These are phyloP conservation scores for Fusarium mexicanum DNA, from an alignment of 2,329 filamentous ascomycete genomes.

Conservation along the genomic window DNA sequence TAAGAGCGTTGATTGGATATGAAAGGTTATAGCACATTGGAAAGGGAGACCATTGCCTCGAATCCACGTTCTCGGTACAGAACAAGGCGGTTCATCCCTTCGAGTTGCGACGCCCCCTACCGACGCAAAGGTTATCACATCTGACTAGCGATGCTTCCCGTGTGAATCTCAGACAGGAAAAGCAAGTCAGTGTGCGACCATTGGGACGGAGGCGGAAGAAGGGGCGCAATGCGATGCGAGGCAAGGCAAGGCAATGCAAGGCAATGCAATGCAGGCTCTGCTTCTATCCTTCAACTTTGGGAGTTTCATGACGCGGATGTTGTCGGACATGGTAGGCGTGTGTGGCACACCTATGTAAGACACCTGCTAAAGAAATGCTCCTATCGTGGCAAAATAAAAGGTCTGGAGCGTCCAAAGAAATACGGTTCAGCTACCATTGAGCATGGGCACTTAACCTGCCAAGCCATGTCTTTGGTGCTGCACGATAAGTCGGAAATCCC, in stretches of 20 bases:
- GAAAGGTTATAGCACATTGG: background rate
- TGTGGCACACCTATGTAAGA: slow-evolving; percentile 39
- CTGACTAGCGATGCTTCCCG: slow-evolving; percentile 33
- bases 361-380: slow-evolving; percentile 24
- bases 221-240: background rate
- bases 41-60: slow-evolving; percentile 13
- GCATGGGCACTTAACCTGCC: background rate
- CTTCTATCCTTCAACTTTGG: background rate
- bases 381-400: slow-evolving; percentile 23
- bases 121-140: slow-evolving; percentile 26
- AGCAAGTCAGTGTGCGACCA: slow-evolving; percentile 10
- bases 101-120: slow-evolving; percentile 13
- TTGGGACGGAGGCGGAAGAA: background rate
- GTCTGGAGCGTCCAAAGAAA: slow-evolving; percentile 28
- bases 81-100: slow-evolving; percentile 7
- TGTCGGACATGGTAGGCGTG: slow-evolving; percentile 30
- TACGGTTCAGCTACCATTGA: slow-evolving; percentile 9
- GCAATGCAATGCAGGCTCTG: background rate
- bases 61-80: slow-evolving; percentile 9
- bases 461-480: slow-evolving; percentile 1
- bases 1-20: slow-evolving; percentile 16
- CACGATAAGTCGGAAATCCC: background rate
- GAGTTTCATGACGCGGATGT: slow-evolving; percentile 39
- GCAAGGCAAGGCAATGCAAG: background rate
- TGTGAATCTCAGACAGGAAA: slow-evolving; percentile 34